phyloP scores from a whole-genome alignment of 2,329 filamentous ascomycete genomes.

The Trichoderma sp. region DNA sequence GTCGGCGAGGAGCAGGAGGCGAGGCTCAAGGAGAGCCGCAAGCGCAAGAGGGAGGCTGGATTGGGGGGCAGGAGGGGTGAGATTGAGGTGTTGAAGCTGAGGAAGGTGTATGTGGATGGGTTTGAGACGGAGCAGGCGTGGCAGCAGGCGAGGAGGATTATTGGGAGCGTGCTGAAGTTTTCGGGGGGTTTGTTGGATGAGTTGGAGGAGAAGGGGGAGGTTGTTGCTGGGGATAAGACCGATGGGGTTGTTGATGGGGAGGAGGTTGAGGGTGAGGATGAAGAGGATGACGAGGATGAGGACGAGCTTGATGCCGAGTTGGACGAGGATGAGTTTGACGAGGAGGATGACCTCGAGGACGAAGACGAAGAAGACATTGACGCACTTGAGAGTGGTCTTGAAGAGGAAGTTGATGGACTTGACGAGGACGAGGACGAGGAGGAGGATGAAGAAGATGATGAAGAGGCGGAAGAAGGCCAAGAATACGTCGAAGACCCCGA shows the following conservation, averaged over 20 bases:
- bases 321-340: slow-evolving; percentile 41
- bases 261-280: slow-evolving; percentile 39
- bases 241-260: slow-evolving; percentile 40
- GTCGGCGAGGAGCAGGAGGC: slow-evolving; percentile 72
- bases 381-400: slow-evolving; percentile 29
- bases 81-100: slow-evolving; percentile 67
- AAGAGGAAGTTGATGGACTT: slow-evolving; percentile 32
- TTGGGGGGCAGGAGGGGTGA: slow-evolving; percentile 44
- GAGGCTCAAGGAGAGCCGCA: slow-evolving; percentile 70
- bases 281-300: slow-evolving; percentile 40
- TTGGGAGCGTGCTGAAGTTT: slow-evolving; percentile 59
- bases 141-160: slow-evolving; percentile 86
- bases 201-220: slow-evolving; percentile 55
- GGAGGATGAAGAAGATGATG: slow-evolving; percentile 40
- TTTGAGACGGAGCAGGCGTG: slow-evolving; percentile 89
- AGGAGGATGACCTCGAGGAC: slow-evolving; percentile 44
- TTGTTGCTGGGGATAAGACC: slow-evolving; percentile 37
- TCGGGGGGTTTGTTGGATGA: slow-evolving; percentile 52
- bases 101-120: slow-evolving; percentile 81
- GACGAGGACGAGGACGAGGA: slow-evolving; percentile 43
- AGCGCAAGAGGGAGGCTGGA: slow-evolving; percentile 67
- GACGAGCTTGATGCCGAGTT: slow-evolving; percentile 35
- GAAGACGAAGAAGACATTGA: slow-evolving; percentile 26
- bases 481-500: slow-evolving; percentile 64
- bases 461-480: slow-evolving; percentile 48